phyloP scores from a whole-genome alignment of 306 rosid genomes.

The Macrotyloma uniflorum region DNA sequence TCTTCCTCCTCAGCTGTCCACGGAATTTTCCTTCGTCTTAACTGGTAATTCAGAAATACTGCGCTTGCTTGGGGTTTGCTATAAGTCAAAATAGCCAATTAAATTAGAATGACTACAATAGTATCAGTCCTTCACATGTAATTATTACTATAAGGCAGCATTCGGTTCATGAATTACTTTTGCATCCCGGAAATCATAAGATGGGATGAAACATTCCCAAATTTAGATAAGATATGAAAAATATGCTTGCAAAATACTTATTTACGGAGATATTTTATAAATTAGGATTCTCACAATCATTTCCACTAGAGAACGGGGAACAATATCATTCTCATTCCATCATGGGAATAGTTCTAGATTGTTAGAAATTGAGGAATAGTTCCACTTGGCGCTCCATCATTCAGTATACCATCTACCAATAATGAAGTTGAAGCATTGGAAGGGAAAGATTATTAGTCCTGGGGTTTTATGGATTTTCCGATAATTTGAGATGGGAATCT shows the following conservation, averaged over 20 bases:
- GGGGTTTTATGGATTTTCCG: not conserved
- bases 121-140: slow-evolving; percentile 16
- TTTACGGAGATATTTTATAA: not conserved
- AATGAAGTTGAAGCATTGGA: not conserved
- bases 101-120: not conserved
- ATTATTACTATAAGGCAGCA: slow-evolving; percentile 26
- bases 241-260: not conserved
- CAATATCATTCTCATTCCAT: not conserved
- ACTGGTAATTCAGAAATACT: not conserved
- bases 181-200: not conserved
- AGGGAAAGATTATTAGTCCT: not conserved
- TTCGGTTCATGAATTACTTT: slow-evolving; percentile 10
- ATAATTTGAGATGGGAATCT: not conserved
- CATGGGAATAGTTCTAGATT: slow-evolving; percentile 1
- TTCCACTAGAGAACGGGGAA: not conserved
- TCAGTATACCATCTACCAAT: too few relatives aligned
- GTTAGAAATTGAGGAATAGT: not conserved
- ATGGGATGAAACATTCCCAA: not conserved
- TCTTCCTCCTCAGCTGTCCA: slow-evolving; percentile 73
- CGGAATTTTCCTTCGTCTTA: slow-evolving; percentile 47
- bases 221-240: not conserved
- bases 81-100: slow-evolving; percentile 40
- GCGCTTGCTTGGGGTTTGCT: slow-evolving; percentile 45
- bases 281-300: slow-evolving; percentile 6
- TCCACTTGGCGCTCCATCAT: not conserved